Conservation (phyloP, 73 alveolate species). For the Tetrahymena borealis region DNA sequence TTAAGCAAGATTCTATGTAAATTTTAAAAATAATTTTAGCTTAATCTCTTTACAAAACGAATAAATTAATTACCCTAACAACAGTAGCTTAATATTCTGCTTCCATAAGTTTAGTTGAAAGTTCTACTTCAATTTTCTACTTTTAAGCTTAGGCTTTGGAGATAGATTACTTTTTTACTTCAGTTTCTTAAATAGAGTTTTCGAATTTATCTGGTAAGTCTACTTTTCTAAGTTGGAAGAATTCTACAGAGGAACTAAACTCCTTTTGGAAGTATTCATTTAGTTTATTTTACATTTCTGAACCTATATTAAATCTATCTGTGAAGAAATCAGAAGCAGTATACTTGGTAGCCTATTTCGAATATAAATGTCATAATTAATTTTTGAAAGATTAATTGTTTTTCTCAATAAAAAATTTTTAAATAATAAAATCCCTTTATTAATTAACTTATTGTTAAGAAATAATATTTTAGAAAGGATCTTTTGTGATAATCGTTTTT, state of each 20-base stretch:
- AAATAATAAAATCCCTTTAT: too few species aligned
- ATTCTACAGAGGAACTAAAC: conserved; percentile 42
- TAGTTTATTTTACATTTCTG: conserved; percentile 53
- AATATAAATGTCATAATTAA: too few species aligned
- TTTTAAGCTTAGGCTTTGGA: conserved; percentile 55
- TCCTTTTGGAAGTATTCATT: conserved; percentile 29
- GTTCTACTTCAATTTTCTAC: conserved; percentile 52
- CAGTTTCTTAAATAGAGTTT: conserved; percentile 52
- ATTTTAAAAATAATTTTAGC: not conserved
- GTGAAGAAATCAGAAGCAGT: conserved; percentile 59
- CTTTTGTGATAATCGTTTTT: too few species aligned
- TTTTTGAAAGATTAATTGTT: too few species aligned
- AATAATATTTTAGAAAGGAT: too few species aligned
- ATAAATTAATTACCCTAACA: not conserved
- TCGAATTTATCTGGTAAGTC: conserved; percentile 56
- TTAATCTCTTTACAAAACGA: not conserved
- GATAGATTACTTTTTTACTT: conserved; percentile 56
- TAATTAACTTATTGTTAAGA: too few species aligned
- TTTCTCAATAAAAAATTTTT: too few species aligned
- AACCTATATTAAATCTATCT: conserved; percentile 56
- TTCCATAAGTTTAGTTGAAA: conserved; percentile 49
- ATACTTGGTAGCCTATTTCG: conserved; percentile 58
- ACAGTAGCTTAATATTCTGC: conserved; percentile 57
- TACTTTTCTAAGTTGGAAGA: conserved; percentile 51
- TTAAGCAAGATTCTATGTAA: conserved; percentile 40